These are phyloP conservation scores for Jaapia argillacea DNA, from an alignment of 768 basidiomycete species.

Conservation along the genomic window DNA sequence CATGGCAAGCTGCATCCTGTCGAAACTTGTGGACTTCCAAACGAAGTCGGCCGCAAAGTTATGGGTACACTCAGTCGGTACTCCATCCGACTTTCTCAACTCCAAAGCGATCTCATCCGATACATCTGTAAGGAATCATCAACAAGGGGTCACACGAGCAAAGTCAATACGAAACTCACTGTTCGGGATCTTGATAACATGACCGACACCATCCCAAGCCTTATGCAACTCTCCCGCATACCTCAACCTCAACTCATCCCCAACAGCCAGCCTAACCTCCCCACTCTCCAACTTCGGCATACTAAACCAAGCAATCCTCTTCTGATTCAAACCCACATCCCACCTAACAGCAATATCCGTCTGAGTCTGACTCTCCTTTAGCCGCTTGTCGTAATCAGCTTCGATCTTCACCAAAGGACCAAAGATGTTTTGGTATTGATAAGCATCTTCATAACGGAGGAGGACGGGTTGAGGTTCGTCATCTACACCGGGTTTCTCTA, in stretches of 20 bases:
- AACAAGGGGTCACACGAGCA: slow-evolving; percentile 4
- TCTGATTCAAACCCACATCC: slow-evolving; percentile 98
- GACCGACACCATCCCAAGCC: slow-evolving; percentile 94
- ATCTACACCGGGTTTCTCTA: slow-evolving; percentile 95
- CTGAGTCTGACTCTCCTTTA: slow-evolving; percentile 98
- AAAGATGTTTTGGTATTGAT: slow-evolving; percentile 99
- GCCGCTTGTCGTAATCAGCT: slow-evolving; percentile 95
- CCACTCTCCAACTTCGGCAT: slow-evolving; percentile 97
- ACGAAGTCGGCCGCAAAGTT: slow-evolving; percentile 98
- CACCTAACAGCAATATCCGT: slow-evolving; percentile 93
- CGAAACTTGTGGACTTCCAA: slow-evolving; percentile 99
- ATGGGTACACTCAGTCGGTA: slow-evolving; percentile 88
- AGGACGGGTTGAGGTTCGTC: slow-evolving; percentile 94
- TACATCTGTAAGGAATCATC: slow-evolving; percentile 52
- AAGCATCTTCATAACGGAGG: slow-evolving; percentile 93
- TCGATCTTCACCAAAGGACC: slow-evolving; percentile 99
- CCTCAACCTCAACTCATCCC: slow-evolving; percentile 87
- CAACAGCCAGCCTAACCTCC: slow-evolving; percentile 92
- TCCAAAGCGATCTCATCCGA: slow-evolving; percentile 98
- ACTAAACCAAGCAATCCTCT: slow-evolving; percentile 96
- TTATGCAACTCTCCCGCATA: slow-evolving; percentile 87
- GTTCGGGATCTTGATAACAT: slow-evolving; percentile 98
- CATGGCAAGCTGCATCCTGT: slow-evolving; percentile 99
- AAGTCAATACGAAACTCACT: slow-evolving; percentile 42
- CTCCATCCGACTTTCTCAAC: slow-evolving; percentile 81